A percentile compares a stretch with the other conserved stretches of the same genome.
Conservation (phyloP, 2,329 filamentous ascomycete genomes). For the Colletotrichum spaethianum region DNA sequence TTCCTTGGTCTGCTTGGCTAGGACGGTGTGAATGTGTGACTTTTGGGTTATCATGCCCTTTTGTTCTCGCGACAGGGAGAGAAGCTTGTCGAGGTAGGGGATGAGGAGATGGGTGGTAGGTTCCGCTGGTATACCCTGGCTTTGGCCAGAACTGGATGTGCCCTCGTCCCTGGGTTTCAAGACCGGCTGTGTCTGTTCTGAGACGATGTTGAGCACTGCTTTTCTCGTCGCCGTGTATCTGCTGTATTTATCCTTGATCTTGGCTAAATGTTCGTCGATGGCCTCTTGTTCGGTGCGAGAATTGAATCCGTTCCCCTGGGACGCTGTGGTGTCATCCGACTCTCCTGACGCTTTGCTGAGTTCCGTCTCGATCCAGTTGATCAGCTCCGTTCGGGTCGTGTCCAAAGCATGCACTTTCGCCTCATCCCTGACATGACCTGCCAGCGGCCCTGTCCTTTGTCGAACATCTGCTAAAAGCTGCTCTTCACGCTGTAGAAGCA, state of each 20-base stretch:
- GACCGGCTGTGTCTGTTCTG: conserved; percentile 49
- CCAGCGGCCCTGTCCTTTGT: conserved; percentile 18
- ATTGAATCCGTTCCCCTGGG: conserved; percentile 43
- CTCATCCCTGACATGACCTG: conserved; percentile 54
- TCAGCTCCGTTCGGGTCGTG: conserved; percentile 71
- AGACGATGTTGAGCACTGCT: conserved; percentile 59
- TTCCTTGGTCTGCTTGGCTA: conserved; percentile 67
- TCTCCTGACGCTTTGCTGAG: conserved; percentile 65
- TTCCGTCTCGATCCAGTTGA: conserved; percentile 76
- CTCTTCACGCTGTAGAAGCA: conserved; percentile 70
- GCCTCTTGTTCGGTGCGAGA: conserved; percentile 43
- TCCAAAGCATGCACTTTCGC: conserved; percentile 68
- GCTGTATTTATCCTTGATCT: conserved; percentile 68
- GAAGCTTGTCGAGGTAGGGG: conserved; percentile 69
- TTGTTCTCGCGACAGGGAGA: conserved; percentile 68
- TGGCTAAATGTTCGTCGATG: conserved; percentile 58
- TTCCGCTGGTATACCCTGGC: conserved; percentile 42
- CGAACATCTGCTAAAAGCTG: conserved; percentile 61
- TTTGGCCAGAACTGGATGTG: conserved; percentile 8
- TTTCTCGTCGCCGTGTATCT: conserved; percentile 66
- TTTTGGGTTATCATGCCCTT: conserved; percentile 72
- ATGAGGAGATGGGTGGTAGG: conserved; percentile 62
- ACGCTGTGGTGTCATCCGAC: conserved; percentile 40
- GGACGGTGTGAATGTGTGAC: conserved; percentile 65
- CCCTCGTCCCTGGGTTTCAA: conserved; percentile 39